These are phyloP conservation scores for Globisporangium cystogenes DNA, from an alignment of 352 stramenopile genomes.

Conservation along the genomic window DNA sequence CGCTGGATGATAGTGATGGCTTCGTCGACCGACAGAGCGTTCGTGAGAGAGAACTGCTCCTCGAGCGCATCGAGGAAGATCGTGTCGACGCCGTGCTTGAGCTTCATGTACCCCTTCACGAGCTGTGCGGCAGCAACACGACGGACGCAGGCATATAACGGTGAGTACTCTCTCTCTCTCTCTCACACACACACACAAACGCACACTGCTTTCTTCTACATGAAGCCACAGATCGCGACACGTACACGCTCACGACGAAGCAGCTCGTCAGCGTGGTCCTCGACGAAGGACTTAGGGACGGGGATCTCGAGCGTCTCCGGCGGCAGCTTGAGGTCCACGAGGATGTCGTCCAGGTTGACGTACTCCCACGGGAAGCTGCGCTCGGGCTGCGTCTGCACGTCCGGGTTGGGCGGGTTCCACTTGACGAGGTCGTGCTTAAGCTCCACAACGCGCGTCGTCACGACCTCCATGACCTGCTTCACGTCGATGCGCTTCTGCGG, in stretches of 20 bases:
- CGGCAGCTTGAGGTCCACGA: slow-evolving; percentile 92
- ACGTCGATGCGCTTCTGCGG: slow-evolving; percentile 94
- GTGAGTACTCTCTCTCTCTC: no score
- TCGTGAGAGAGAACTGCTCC: slow-evolving; percentile 23
- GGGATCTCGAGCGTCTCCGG: slow-evolving; percentile 89
- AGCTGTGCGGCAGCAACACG: slow-evolving; percentile 19
- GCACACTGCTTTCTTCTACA: no score
- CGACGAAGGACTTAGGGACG: slow-evolving; percentile 86
- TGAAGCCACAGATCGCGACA: no score
- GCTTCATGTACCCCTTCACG: slow-evolving; percentile 87
- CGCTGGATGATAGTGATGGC: slow-evolving; percentile 87
- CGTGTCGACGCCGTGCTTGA: slow-evolving; percentile 79
- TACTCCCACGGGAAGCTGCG: slow-evolving; percentile 94
- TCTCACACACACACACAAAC: no score
- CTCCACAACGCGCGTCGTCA: slow-evolving; percentile 85
- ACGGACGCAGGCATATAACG: not conserved
- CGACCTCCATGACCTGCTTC: slow-evolving; percentile 89
- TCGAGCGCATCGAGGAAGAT: slow-evolving; percentile 50
- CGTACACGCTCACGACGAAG: slow-evolving; percentile 52
- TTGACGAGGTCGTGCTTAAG: slow-evolving; percentile 92
- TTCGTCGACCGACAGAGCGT: slow-evolving; percentile 50
- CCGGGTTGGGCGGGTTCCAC: slow-evolving; percentile 92
- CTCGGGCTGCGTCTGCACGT: slow-evolving; percentile 72
- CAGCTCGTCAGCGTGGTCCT: slow-evolving; percentile 70
- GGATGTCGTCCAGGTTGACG: slow-evolving; percentile 89